Evolutionary conservation across 768 basidiomycete genomes (phyloP), one percentile per base, ranked within the genome.

Genomic region (Tulasnella calospora): DNA sequence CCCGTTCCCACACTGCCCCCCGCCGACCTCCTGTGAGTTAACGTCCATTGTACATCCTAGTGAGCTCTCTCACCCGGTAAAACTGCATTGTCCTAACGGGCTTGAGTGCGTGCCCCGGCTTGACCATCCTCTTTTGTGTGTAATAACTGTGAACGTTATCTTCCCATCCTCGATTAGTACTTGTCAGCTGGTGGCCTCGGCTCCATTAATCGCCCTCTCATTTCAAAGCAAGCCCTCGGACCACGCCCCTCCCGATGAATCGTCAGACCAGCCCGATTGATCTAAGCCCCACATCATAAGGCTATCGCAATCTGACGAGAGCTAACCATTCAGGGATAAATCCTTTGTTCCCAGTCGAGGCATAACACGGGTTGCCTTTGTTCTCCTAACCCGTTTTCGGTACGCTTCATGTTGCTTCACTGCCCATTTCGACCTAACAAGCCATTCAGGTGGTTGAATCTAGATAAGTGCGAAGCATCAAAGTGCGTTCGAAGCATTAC

Each of bases 281-380:
- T 67, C 61, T 67, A 67, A 67, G 61, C 61, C 61, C 33, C 27
- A 33, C 27, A 30, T 27, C 27, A 35, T 13, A 1, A 67, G 61
- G 3, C 33, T 67, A 67, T 67, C 61, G 61, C 61, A 67, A 67
- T 67, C 61, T 67, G 27, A 12, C n/a, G 51, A 9, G 61, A 35
- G 12, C 61, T 67, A 67, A 33, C 61, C 61, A 7, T 67, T 12
- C 33, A 30, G 19, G 33, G 23, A 17, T 27, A 35, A 67, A 35
- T 67, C 61, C 61, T 67, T 67, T 67, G 61, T 67, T 67, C 61
- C 61, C 61, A 27, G 61, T 67, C 61, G 27, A 67, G 61, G 61
- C 61, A 35, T 67, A 35, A 67, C 61, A 67, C 61, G 61, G 2
- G 61, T 67, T 35, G 30, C 61, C 61, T 67, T 67, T 67, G 61